phyloP scores from a whole-genome alignment of 2,329 filamentous ascomycete species.

The Rutstroemia sp. region DNA sequence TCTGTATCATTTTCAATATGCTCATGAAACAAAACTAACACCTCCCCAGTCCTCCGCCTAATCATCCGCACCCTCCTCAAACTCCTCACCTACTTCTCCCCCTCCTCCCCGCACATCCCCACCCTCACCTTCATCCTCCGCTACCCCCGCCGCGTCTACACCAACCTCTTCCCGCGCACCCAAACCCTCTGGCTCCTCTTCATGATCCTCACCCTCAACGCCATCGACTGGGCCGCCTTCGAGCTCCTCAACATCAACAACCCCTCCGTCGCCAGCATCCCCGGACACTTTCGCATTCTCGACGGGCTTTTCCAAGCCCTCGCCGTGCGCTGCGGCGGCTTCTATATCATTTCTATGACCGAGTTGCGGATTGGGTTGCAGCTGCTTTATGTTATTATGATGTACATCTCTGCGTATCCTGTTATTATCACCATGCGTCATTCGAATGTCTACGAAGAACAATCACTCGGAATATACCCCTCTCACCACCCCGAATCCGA shows the following conservation, averaged over 20 bases:
- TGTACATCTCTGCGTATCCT: constrained; percentile 59
- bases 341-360: constrained; percentile 35
- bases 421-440: constrained; percentile 58
- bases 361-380: background rate
- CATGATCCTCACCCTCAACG: constrained; percentile 52
- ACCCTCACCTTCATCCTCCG: constrained; percentile 46
- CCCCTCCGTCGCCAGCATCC: constrained; percentile 43
- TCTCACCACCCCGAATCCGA: background rate
- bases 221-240: constrained; percentile 58
- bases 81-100: constrained; percentile 34
- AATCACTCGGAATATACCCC: constrained; percentile 52
- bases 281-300: constrained; percentile 46
- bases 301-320: constrained; percentile 60
- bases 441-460: constrained; percentile 66
- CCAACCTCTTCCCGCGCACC: constrained; percentile 54
- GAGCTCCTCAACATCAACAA: constrained; percentile 60
- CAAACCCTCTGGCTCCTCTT: constrained; percentile 61
- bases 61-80: constrained; percentile 47
- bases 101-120: constrained; percentile 13
- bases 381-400: constrained; percentile 55
- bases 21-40: background rate
- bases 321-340: constrained; percentile 58
- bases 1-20: background rate
- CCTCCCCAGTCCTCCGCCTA: constrained; percentile 47
- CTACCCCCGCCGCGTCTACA: constrained; percentile 52